Conservation (phyloP, 139 green algal species). For the Chlorella sp. region DNA sequence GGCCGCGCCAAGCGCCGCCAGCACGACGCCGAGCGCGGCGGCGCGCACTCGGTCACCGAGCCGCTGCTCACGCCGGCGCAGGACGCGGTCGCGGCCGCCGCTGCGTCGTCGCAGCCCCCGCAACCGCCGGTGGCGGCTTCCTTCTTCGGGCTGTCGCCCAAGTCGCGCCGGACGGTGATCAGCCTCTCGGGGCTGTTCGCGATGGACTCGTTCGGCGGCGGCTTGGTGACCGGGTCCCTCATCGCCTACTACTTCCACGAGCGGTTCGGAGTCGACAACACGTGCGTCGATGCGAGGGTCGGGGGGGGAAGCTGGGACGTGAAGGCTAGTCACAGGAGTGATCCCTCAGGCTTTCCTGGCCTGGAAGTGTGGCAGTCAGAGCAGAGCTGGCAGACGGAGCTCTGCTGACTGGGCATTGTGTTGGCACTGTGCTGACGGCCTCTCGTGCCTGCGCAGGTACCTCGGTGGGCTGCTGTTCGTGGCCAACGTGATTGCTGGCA, state of each 20-base stretch:
- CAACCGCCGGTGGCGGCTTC: no score
- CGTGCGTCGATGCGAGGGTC: not conserved
- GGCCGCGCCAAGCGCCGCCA: not conserved
- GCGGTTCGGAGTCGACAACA: no score
- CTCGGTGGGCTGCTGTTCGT: conserved; percentile 19
- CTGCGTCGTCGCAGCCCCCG: no score
- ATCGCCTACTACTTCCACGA: conserved; percentile 23
- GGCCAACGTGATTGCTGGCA: conserved; percentile 13
- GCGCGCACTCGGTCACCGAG: not conserved
- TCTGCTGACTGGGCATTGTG: no score
- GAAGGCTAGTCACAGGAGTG: no score
- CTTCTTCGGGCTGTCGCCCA: not conserved
- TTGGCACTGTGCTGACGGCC: no score
- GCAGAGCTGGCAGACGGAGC: no score
- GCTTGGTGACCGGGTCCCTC: conserved; percentile 14
- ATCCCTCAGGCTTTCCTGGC: no score
- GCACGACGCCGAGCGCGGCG: not conserved
- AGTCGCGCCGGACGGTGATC: not conserved
- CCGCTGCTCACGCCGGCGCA: not conserved
- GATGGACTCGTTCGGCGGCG: not conserved
- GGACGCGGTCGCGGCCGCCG: no score
- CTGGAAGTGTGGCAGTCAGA: no score
- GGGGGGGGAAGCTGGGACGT: no score
- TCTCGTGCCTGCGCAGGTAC: no score
- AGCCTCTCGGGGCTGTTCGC: not conserved